These are phyloP conservation scores for Sclerotinia sclerotiorum DNA, from an alignment of 2,329 filamentous ascomycete genomes.

Conservation along the genomic window DNA sequence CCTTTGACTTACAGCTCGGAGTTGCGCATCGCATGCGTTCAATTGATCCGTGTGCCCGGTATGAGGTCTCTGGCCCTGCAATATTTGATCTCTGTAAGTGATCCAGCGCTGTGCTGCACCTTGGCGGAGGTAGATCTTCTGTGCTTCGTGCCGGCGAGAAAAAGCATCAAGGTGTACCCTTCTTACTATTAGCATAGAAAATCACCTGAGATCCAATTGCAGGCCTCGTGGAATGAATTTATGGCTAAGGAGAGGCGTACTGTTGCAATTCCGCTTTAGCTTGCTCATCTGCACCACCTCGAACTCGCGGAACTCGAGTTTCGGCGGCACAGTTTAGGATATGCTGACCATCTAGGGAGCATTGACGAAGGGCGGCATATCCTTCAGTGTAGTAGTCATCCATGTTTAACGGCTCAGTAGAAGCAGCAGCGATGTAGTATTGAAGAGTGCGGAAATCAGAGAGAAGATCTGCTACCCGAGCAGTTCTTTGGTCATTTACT, in stretches of 20 bases:
- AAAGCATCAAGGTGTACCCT: constrained; percentile 61
- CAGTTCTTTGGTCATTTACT: constrained; percentile 62
- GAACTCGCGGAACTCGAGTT: constrained; percentile 54
- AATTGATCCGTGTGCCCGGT: constrained; percentile 51
- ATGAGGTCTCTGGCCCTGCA: constrained; percentile 53
- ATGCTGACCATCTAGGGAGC: constrained; percentile 61
- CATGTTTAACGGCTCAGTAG: constrained; percentile 53
- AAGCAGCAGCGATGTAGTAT: constrained; percentile 59
- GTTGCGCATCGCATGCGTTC: constrained; percentile 54
- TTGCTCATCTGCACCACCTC: constrained; percentile 59
- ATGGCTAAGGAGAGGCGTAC: constrained; percentile 45
- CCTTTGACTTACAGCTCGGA: constrained; percentile 53
- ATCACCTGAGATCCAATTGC: background rate
- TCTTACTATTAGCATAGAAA: constrained; percentile 7
- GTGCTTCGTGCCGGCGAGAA: constrained; percentile 60
- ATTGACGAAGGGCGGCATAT: constrained; percentile 62
- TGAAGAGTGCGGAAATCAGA: constrained; percentile 62
- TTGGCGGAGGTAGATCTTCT: constrained; percentile 64
- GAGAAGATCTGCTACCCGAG: constrained; percentile 61
- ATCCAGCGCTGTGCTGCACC: constrained; percentile 61
- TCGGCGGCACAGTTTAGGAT: constrained; percentile 65
- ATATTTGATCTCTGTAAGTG: constrained; percentile 52
- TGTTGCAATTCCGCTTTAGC: constrained; percentile 62
- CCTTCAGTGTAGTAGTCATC: constrained; percentile 64
- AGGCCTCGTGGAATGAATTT: constrained; percentile 21